Conservation (phyloP, 2,329 filamentous ascomycete species). For the Sporothrix dimorphospora region DNA sequence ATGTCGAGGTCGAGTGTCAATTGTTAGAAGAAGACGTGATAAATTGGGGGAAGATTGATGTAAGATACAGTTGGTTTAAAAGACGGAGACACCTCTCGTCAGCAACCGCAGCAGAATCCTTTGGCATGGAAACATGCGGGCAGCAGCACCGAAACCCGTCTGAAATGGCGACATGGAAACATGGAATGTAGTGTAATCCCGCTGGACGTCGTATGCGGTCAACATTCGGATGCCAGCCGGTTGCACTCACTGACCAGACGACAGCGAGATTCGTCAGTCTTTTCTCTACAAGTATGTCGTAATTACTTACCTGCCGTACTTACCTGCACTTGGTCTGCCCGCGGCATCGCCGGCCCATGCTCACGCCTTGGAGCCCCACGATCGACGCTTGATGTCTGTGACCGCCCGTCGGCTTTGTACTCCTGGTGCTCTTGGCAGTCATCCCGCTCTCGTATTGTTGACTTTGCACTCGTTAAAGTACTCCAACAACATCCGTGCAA, state of each 20-base stretch:
- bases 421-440: constrained; percentile 13
- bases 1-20: neutral
- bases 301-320: neutral
- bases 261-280: neutral
- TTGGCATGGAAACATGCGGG: neutral
- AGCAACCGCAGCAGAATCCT: constrained; percentile 3
- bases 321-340: neutral
- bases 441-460: neutral
- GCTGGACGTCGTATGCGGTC: neutral
- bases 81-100: neutral
- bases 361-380: constrained; percentile 2
- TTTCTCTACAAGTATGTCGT: no score
- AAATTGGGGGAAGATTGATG: neutral
- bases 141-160: neutral
- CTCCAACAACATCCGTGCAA: neutral
- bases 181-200: neutral
- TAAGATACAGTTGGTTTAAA: neutral
- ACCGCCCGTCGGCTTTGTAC: neutral
- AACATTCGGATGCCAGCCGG: constrained; percentile 4
- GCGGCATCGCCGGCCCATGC: neutral
- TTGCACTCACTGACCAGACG: neutral
- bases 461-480: neutral
- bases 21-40: neutral
- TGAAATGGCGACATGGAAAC: constrained; percentile 1
- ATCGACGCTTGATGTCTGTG: neutral